Percentiles rank a stretch among this genome's conserved stretches.
These are phyloP conservation scores for Breviolum minutum DNA, from an alignment of 73 alveolate species.

Conservation along the genomic window DNA sequence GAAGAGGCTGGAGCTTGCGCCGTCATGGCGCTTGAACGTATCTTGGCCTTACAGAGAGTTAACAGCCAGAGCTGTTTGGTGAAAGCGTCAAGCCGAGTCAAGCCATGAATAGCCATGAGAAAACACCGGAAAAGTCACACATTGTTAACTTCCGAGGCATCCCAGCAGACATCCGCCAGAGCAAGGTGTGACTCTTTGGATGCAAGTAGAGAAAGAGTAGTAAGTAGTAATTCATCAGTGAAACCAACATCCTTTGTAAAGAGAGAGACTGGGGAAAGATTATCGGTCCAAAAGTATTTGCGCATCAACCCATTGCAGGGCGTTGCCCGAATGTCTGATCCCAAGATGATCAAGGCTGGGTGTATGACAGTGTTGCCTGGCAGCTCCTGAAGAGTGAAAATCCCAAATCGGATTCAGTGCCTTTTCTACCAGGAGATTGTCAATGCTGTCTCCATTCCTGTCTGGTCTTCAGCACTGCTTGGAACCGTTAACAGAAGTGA, in stretches of 20 bases:
- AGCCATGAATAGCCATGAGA: background rate
- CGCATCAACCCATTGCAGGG: background rate
- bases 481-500: background rate
- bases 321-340: constrained; percentile 95
- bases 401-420: too few relatives aligned
- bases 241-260: too few relatives aligned
- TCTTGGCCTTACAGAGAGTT: constrained; percentile 1
- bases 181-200: constrained; percentile 5
- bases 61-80: background rate
- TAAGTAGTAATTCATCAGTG: too few relatives aligned
- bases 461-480: background rate
- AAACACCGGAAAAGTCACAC: background rate
- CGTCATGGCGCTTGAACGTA: constrained; percentile 95
- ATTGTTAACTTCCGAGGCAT: background rate
- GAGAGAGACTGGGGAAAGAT: background rate
- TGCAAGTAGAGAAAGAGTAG: too few relatives aligned
- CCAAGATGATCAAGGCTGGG: constrained; percentile 83
- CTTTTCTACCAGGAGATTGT: constrained; percentile 44
- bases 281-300: background rate
- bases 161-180: constrained; percentile 95
- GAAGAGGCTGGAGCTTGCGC: constrained; percentile 96
- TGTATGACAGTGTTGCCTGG: background rate
- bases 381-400: background rate
- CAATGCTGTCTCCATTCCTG: constrained; percentile 80
- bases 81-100: background rate